Evolutionary conservation across 139 green algal genomes (phyloP), one percentile per base, ranked within the genome.

Genomic region (Ettlia oleoabundans): DNA sequence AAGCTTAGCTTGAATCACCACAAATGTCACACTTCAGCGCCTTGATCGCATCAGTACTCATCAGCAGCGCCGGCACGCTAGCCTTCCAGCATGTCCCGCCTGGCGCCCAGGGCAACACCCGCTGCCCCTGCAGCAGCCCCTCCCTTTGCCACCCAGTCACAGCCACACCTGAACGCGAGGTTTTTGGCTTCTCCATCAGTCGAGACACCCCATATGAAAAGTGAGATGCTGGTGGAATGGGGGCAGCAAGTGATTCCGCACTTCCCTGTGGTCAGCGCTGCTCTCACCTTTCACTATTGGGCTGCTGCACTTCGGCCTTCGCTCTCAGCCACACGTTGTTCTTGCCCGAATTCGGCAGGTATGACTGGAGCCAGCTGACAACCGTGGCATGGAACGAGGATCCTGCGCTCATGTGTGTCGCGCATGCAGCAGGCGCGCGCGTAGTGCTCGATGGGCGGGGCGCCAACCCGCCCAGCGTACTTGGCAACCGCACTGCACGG

Each of bases 341-440:
- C 15, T 37, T 35, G 41, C 30, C 18, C 9, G 3, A 4, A 37
- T 2, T 69, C 62, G 21, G 24, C 76, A 82, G 76, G 19, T 85
- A 82, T 28, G 76, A 89, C 53, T 89, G 84, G 86, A 47, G 1
- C 26, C 69, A 79, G 37, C 65, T 90, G 32, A 86, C 80, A 13
- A 84, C 69, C 0, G 53, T 90, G 7, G 84, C 84, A 0, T 90
- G 86, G 86, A 84, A 82, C 52, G 51, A 68, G 1, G 69, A 88
- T 73, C 61, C 72, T 0, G 61, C 5, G 1, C 71, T 82, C 6
- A 53, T 77, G 72, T 88, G 73, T 61, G 28, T 41, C 10, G 74
- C 80, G 24, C 75, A 86, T 32, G 58, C 63, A 19, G 41, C 82
- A 40, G 84, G 81, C 0, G 84, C 76, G 1, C 76, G 87, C 0